Evolutionary conservation across 2,329 filamentous ascomycete species (phyloP), one percentile per base, ranked within the genome.

Genomic region (Salinomyces thailandicus): DNA sequence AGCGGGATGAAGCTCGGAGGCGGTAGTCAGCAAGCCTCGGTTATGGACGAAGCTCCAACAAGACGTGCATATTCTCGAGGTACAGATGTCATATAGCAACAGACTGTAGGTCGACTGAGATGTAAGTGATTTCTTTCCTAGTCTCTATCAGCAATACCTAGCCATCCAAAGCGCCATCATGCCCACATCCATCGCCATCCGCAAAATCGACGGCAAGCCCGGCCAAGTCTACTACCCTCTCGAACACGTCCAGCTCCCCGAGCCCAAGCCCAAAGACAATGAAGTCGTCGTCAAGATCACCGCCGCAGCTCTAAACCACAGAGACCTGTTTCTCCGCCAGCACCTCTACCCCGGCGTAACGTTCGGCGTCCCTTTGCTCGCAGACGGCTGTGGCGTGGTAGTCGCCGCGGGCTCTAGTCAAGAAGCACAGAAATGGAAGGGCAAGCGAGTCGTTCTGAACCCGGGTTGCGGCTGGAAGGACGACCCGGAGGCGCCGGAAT

Each of bases 251-350:
- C 65, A 76, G 20, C 62, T 80, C 12, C 71, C 79, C 38, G 68
- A 71, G 44, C 81, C 81, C 0, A 71, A 74, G 17, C 72, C 73
- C 12, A 68, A 54, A 24, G 47, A 49, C 35, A 53, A 68, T 44
- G 72, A 95, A 58, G 67, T 94, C 47, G 68, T 93, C 5, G 67
- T 96, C 44, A 77, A 75, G 52, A 68, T 96, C 54, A 72, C 74
- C 22, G 83, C 86, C 35, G 83, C 80, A 1, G 81, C 89, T 11
- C 77, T 96, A 34, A 96, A 96, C 67, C 91, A 96, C 66, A 82
- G 87, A 51, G 91, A 96, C 61, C 76, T 93, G 49, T 96, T 95
- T 66, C 82, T 93, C 62, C 83, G 89, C 37, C 86, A 91, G 60
- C 81, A 87, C 55, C 76, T 93, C 27, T 96, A 96, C 67, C 89